Evolutionary conservation across 225 moss, liverwort and hornwort genomes (phyloP), one percentile per base, ranked within the genome.

Genomic region (Marchantia polymorpha): DNA sequence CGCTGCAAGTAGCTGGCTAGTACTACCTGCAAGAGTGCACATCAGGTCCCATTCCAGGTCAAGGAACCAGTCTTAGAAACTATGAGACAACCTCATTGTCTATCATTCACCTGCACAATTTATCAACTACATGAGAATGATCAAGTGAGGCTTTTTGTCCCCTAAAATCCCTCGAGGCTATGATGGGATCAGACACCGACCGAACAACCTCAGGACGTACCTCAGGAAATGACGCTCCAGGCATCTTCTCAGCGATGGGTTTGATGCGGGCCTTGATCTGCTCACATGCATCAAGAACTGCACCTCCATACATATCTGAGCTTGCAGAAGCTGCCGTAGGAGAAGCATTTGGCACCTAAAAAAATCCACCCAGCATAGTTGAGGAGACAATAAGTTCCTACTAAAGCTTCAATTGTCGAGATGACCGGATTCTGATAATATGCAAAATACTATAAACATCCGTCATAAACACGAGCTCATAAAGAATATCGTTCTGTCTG

Each of bases 301-400:
- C 97, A 78, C 90, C 94, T 72, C 97, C 97, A 69, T 99, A 99
- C 94, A 99, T 92, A 69, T 99, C 97, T 65, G 97, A 93, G 83
- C 97, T 99, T 30, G 97, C 97, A 23, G 97, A 99, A 64, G 97
- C 97, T 77, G 97, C 97, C 22, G 97, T 99, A 0, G 97, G 94
- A 52, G 97, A 99, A 11, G 97, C 83, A 82, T 99, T 99, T 12
- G 97, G 94, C 64, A 99, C 97, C 91, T 91, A 81, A 30, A 64
- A 64, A 73, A 23, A 73, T 78, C 1, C 47, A 31, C 47, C 14
- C 39, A 30, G 20, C 19, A 39, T 12, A 69, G 22, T 20, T 30
- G 68, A 69, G 30, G 39, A 39, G 11, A 30, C 6, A 46, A 59
- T 26, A 65, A 25, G 11, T 64, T n/a, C 0, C 22, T 6, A 23